Base-by-base conservation (phyloP, 495 filamentous ascomycete genomes). In the Aspergillus bertholletiae region DNA sequence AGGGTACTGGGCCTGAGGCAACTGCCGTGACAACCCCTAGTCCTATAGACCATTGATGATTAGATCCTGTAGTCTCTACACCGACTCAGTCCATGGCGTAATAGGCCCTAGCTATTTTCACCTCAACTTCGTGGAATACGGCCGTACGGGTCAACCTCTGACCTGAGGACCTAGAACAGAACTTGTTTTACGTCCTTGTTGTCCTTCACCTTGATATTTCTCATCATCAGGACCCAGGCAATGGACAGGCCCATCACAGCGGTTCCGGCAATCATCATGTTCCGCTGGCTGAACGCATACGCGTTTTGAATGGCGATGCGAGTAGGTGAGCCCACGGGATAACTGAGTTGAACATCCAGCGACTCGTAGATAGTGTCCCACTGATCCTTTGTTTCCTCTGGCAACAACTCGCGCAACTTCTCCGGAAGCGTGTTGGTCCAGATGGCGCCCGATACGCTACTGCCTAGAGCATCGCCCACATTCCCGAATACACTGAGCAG, bases 381-480 rank as follows among this genome's bases (percentile, higher is more conserved):
- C 47, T 84, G 62, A 0, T 49, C 59, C 51, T 67, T 62, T 0
- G 53, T 56, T 15, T 60, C 71, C 18, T 60, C 69, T 0, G 89
- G 88, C 0, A 93, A 77, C 48, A 81, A 75, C 30, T 74, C 44
- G 24, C 60, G 55, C 24, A 93, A 74, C 11, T 73, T 70, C 0
- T 55, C 46, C 17, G 82, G 84, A 58, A 90, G 79, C 32, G 79
- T 75, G 58, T 79, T 76, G 7, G 80, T 84, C 82, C 86, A 92
- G 55, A 93, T 84, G 43, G 86, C 87, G 0, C 75, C 75, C 3
- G 83, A 77, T 17, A 93, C 69, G 11, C 81, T 75, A 15, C 65
- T 61, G 2, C 89, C 89, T 45, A 90, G 79, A 11, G 83, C 81
- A 43, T 80, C 86, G 21, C 89, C 89, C 17, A 91, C 74, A 49